A percentile compares a stretch with the other conserved stretches of the same genome.
Evolutionary conservation across 1,284 basidiomycete genomes (phyloP).

Genomic region (Athelia psychrophila): DNA sequence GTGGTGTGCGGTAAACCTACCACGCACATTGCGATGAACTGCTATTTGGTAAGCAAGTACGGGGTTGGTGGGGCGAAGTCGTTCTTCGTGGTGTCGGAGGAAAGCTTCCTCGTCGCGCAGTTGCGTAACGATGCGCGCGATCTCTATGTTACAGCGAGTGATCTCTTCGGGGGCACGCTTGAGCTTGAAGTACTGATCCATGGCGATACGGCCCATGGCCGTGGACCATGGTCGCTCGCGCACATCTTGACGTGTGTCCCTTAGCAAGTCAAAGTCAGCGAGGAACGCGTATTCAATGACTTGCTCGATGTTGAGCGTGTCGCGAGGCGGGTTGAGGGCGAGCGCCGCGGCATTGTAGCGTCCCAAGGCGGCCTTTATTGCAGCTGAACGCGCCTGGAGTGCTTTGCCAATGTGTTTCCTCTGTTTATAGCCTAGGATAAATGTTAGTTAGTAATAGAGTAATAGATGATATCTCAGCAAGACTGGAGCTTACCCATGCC

Average conservation of each 20-base stretch:
- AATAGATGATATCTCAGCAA: no score
- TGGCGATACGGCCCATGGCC: conserved; percentile 18
- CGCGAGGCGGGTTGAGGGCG: conserved; percentile 14
- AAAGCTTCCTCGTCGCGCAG: conserved; percentile 21
- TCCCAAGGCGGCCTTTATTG: conserved; percentile 21
- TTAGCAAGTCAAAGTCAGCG: conserved; percentile 33
- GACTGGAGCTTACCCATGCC: conserved; percentile 2
- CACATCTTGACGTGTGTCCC: conserved; percentile 23
- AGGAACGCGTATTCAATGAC: conserved; percentile 26
- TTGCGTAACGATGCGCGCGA: conserved; percentile 19
- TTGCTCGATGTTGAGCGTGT: conserved; percentile 22
- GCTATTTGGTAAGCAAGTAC: conserved; percentile 13
- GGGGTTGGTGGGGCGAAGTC: conserved; percentile 4
- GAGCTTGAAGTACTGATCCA: conserved; percentile 22
- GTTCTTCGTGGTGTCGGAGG: conserved; percentile 5
- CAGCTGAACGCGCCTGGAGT: conserved; percentile 16
- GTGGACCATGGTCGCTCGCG: conserved; percentile 23
- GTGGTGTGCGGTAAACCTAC: conserved; percentile 13
- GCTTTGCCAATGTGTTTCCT: conserved; percentile 22
- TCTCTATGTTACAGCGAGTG: conserved; percentile 28
- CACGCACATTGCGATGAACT: conserved; percentile 10
- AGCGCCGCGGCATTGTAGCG: conserved; percentile 22
- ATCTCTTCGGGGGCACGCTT: conserved; percentile 30
- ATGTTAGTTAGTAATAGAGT: background rate
- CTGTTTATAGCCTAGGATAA: conserved; percentile 22